Evolutionary conservation across 1,284 basidiomycete genomes (phyloP).

Genomic region (Leccinum pachyderme): DNA sequence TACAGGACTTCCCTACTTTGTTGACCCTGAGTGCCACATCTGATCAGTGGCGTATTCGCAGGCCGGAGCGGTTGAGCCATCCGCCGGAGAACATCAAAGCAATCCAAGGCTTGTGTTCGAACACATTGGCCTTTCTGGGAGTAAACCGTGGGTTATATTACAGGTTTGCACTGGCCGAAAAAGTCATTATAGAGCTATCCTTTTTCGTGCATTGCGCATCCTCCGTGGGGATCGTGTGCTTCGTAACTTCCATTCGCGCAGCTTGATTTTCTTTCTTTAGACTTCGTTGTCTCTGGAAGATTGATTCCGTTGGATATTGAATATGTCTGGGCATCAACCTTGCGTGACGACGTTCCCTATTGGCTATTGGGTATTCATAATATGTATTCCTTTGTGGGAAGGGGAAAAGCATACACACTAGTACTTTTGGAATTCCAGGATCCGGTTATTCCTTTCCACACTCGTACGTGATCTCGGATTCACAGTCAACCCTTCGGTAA

Average conservation of each 20-base stretch:
- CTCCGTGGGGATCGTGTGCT: not conserved
- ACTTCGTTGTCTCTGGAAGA: conserved; percentile 4
- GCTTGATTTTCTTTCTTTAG: conserved; percentile 23
- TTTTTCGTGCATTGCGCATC: not conserved
- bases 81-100: conserved; percentile 40
- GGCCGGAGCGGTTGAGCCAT: conserved; percentile 59
- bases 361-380: conserved; percentile 2
- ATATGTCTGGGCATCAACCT: not conserved
- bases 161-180: conserved; percentile 70
- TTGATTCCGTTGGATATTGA: conserved; percentile 1
- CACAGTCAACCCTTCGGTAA: conserved; percentile 47
- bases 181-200: conserved; percentile 31
- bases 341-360: not conserved
- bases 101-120: conserved; percentile 62
- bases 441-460: conserved; percentile 60
- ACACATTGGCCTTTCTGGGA: conserved; percentile 64
- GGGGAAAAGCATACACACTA: conserved; percentile 11
- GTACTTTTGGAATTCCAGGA: conserved; percentile 39
- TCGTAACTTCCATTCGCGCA: not conserved
- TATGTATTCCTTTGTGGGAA: not conserved
- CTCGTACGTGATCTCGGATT: conserved; percentile 58
- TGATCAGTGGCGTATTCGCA: conserved; percentile 31
- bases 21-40: conserved; percentile 19
- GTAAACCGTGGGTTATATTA: conserved; percentile 68
- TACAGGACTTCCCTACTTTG: conserved; percentile 28